A percentile compares a stretch with the other conserved stretches of the same genome.
Conservation (phyloP, 768 basidiomycete genomes). For the Lentinula boryana region DNA sequence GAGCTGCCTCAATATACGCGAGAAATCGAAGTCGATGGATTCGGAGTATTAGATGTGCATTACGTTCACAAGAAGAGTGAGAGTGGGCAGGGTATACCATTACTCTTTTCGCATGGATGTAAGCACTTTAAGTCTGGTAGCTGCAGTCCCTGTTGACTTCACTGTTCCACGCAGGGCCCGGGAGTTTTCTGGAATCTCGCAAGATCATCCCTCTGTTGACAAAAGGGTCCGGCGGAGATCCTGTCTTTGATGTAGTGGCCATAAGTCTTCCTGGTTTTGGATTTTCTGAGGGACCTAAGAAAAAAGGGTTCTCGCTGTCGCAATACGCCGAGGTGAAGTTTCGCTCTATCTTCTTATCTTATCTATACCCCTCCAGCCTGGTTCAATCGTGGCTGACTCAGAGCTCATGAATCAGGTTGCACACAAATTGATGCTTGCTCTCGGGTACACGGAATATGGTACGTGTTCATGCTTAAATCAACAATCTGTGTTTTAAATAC, state of each 20-base stretch:
- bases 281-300: slow-evolving; percentile 36
- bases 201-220: slow-evolving; percentile 38
- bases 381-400: neutral
- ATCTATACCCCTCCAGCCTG: neutral
- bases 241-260: slow-evolving; percentile 41
- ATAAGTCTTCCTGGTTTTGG: slow-evolving; percentile 39
- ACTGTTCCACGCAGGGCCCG: slow-evolving; percentile 30
- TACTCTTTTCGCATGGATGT: slow-evolving; percentile 6
- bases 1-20: slow-evolving; percentile 9
- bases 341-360: neutral
- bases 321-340: slow-evolving; percentile 30
- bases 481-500: no score
- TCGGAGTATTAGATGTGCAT: slow-evolving; percentile 20
- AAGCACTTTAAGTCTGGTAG: neutral
- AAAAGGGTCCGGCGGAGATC: slow-evolving; percentile 21
- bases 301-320: slow-evolving; percentile 27
- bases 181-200: slow-evolving; percentile 31
- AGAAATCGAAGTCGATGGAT: slow-evolving; percentile 1
- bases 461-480: neutral
- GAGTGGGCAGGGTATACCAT: slow-evolving; percentile 7
- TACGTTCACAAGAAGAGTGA: slow-evolving; percentile 25
- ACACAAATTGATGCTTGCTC: slow-evolving; percentile 26
- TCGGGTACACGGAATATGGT: slow-evolving; percentile 30
- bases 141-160: neutral
- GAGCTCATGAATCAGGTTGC: slow-evolving; percentile 1